Conservation (phyloP, 345 rosid genomes). For the Hibiscus syriacus region DNA sequence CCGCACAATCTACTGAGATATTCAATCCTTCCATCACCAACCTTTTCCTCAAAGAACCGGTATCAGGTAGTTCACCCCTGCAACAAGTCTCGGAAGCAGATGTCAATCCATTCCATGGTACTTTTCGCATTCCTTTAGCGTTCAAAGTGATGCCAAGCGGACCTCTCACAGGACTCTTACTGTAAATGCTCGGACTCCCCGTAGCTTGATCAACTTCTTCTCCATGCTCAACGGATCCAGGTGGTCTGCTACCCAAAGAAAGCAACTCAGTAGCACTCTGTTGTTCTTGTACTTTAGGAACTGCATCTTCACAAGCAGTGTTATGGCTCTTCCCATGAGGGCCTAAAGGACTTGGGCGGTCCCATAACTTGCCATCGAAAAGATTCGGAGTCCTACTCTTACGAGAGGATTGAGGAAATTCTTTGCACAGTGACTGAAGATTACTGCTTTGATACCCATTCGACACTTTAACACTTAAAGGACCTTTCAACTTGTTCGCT, state of each 20-base stretch:
- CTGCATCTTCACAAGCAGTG: slow-evolving; percentile 27
- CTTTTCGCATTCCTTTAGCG: too few relatives aligned
- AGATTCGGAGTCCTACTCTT: too few relatives aligned
- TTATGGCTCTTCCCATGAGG: too few relatives aligned
- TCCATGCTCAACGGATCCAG: slow-evolving; percentile 60
- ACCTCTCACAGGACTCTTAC: slow-evolving; percentile 58
- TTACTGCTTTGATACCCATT: slow-evolving; percentile 36
- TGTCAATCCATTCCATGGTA: slow-evolving; percentile 6
- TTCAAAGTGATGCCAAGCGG: too few relatives aligned
- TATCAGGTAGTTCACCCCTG: slow-evolving; percentile 45
- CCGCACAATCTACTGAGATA: slow-evolving; percentile 45
- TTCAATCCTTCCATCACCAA: too few relatives aligned
- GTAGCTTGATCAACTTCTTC: slow-evolving; percentile 72
- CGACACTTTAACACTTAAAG: slow-evolving; percentile 18
- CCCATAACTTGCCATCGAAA: slow-evolving; percentile 35
- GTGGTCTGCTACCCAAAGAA: too few relatives aligned
- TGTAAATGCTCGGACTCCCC: slow-evolving; percentile 37
- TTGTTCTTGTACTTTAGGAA: slow-evolving; percentile 32
- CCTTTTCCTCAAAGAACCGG: too few relatives aligned
- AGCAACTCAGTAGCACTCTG: too few relatives aligned
- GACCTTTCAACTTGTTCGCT: slow-evolving; percentile 19
- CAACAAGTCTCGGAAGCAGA: slow-evolving; percentile 28
- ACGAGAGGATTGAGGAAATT: too few relatives aligned
- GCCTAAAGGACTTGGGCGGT: slow-evolving; percentile 44
- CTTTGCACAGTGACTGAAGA: too few relatives aligned